Percentiles rank a stretch among this genome's conserved stretches.
Conservation (phyloP, 2,329 filamentous ascomycete species). For the Sordariomycetes sp. region DNA sequence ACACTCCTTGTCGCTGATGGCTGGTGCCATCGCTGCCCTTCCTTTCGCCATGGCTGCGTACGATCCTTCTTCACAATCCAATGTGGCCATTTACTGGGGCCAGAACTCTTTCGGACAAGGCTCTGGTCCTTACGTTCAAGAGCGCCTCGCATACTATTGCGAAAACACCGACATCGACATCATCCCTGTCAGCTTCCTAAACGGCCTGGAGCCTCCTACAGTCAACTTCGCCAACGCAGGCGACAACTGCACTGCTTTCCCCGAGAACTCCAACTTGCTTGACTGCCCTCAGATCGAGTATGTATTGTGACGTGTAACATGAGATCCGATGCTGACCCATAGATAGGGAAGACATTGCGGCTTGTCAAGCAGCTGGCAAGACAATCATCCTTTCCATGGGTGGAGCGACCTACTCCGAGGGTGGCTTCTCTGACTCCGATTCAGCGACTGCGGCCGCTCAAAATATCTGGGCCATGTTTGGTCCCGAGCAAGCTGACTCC, state of each 20-base stretch:
- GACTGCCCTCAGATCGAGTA: conserved; percentile 58
- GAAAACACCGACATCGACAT: conserved; percentile 46
- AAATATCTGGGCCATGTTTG: conserved; percentile 63
- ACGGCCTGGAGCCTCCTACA: conserved; percentile 41
- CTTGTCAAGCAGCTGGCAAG: conserved; percentile 57
- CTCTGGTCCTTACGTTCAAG: conserved; percentile 35
- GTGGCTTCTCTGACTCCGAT: conserved; percentile 46
- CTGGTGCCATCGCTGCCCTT: conserved; percentile 12
- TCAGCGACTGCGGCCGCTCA: conserved; percentile 49
- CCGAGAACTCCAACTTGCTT: conserved; percentile 43
- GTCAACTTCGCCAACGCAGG: conserved; percentile 58
- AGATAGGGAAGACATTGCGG: conserved; percentile 36
- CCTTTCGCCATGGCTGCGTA: conserved; percentile 30
- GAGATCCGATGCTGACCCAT: background rate
- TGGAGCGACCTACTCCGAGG: conserved; percentile 60
- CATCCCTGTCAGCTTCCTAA: conserved; percentile 56
- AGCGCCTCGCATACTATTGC: conserved; percentile 50
- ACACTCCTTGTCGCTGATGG: conserved; percentile 4
- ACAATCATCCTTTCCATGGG: conserved; percentile 66
- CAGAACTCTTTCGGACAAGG: conserved; percentile 51
- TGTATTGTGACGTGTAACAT: conserved; percentile 12
- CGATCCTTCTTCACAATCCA: conserved; percentile 33
- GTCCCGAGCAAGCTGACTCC: conserved; percentile 36
- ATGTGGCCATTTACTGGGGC: conserved; percentile 62
- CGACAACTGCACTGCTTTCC: conserved; percentile 50